Evolutionary conservation across 768 basidiomycete genomes (phyloP), one percentile per base, ranked within the genome.

Genomic region (Roridomyces roridus): DNA sequence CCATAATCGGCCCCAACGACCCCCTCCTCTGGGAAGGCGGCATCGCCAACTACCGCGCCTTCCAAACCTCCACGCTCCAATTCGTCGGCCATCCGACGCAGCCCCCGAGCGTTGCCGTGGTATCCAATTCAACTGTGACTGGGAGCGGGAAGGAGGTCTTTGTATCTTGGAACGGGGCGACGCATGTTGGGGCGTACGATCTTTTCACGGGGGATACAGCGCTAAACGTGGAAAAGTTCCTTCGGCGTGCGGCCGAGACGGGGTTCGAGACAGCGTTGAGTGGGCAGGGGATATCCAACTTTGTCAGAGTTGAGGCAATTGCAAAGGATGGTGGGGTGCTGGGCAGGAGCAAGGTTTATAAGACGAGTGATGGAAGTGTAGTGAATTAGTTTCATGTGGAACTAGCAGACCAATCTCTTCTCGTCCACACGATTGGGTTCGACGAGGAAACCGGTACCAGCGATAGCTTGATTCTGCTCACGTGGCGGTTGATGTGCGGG

Each of bases 121-220:
- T 18, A n/a, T n/a, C n/a, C n/a, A n/a, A n/a, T n/a, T n/a, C n/a
- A n/a, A n/a, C n/a, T n/a, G n/a, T n/a, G n/a, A n/a, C n/a, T n/a
- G n/a, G n/a, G n/a, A n/a, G n/a, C 3, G 24, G 40, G 8, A 40
- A 29, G 2, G 51, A 21, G 12, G 25, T 63, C 17, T 60, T 47
- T 17, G 64, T 60, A 6, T 59, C 57, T 17, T 65, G 64, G 64
- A 65, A 65, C 35, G 61, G 64, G 8, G 64, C 53, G 14, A 65
- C 64, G 4, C 25, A 48, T 17, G 60, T 57, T 2, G 24, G 18
- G 9, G 17, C 35, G 35, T 65, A 55, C 36, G 29, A 43, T 26
- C 39, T 65, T 2, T 14, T 55, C 15, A 57, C 51, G 25, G 60
- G 59, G 14, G 14, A 40, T 12, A 47, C 20, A 7, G n/a, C 15